Base-by-base conservation (phyloP, 1,139 yeast genomes). In the Diutina mesorugosa region DNA sequence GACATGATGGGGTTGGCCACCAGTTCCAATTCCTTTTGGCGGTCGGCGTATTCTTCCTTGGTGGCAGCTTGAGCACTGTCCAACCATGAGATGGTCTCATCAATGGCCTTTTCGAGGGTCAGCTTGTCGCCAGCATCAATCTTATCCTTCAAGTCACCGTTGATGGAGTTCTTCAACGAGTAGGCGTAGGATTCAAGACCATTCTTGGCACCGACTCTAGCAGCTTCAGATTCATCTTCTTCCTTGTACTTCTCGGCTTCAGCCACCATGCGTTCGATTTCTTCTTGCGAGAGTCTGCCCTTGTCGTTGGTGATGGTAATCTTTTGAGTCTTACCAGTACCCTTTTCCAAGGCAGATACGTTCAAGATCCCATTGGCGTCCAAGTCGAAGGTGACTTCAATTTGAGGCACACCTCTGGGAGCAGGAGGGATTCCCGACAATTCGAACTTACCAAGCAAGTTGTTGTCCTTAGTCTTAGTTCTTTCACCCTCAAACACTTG, bases 401-500 rank as follows among this genome's bases (percentile, higher is more conserved):
- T 89, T 78, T 90, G 97, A 67, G 97, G 97, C 58, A 86, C 90
- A 77, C 98, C 98, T 79, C 97, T 89, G 76, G 97, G 97, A 58
- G 97, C 95, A 63, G 98, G 96, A 69, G 98, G 97, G 64, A 91
- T 91, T 71, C 96, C 96, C 61, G 90, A 80, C 67, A 91, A 83
- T 74, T 91, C 97, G 71, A 91, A 91, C 79, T 91, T 91, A 75
- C 98, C 98, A 66, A 91, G 83, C 70, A 87, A 77, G 78, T 91
- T 91, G 83, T 91, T 91, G 76, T 91, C 97, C 78, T 89, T 89
- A 61, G 95, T 90, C 79, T 88, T 81, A 59, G 97, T 87, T 77
- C 98, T 89, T 79, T 91, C 98, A 81, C 98, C 98, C 77, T 91
- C 97, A 70, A 76, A 91, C 60, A 91, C 97, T 79, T 90, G 97